Evolutionary conservation across 768 basidiomycete species (phyloP).

Genomic region (Lactarius indigo): DNA sequence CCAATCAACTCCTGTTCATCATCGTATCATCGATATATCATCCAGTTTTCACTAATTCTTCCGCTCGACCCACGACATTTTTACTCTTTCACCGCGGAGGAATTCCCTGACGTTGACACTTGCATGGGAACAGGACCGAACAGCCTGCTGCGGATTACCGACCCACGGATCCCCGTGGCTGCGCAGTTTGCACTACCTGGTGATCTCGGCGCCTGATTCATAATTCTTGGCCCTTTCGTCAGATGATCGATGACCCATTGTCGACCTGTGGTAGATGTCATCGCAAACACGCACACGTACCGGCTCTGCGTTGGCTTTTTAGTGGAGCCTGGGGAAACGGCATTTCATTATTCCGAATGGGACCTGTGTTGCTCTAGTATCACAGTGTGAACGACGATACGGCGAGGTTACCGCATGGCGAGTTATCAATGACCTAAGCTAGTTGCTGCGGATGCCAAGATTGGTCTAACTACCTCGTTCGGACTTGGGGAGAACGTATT

Average conservation of each 20-base stretch:
- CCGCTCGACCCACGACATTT: too few species aligned
- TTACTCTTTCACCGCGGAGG: too few species aligned
- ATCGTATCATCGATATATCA: too few species aligned
- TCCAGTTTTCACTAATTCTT: too few species aligned
- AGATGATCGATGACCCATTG: not conserved
- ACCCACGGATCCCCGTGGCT: not conserved
- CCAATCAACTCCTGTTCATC: too few species aligned
- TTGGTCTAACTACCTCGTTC: too few species aligned
- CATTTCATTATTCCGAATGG: too few species aligned
- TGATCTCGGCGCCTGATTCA: not conserved
- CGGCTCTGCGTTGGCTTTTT: too few species aligned
- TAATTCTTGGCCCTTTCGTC: not conserved
- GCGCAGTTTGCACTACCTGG: not conserved
- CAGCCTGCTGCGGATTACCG: not conserved
- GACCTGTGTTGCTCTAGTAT: not conserved
- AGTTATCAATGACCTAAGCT: not conserved
- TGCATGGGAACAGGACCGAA: not conserved
- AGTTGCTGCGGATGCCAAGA: not conserved
- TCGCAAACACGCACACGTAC: not conserved
- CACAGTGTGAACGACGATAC: not conserved
- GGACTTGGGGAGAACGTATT: too few species aligned
- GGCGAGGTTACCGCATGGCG: not conserved
- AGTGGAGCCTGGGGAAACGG: too few species aligned
- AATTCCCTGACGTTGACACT: too few species aligned
- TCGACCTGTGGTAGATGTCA: not conserved